Evolutionary conservation across 805 yeast species (phyloP), one percentile per base, ranked within the genome.

Genomic region (Hanseniaspora lindneri): DNA sequence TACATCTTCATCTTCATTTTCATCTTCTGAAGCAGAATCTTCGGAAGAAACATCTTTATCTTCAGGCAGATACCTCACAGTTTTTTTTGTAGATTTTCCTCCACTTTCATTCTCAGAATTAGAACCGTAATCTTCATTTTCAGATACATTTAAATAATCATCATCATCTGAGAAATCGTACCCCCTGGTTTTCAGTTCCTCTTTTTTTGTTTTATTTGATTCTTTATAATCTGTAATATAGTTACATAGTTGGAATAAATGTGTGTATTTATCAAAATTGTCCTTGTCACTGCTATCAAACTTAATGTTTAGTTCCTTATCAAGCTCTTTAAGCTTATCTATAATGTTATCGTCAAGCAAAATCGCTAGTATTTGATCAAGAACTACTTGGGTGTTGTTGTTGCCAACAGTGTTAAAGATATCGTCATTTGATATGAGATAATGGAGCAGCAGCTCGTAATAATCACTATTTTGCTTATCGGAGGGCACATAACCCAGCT

Each of bases 361-460:
- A 7, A 44, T 44, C 9, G 23, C 21, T 16, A 44, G 16, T 2
- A 44, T 44, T 21, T 37, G 28, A 24, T 44, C 49, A 1, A 44
- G 37, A 3, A 44, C 42, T 23, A 30, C 24, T 16, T 37, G 49
- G 16, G 49, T 44, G 3, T 41, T 36, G 16, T 35, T 44, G 37
- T 44, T 44, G 10, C 16, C 33, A 20, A 44, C 37, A 11, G 49
- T 44, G 23, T 44, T 44, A 17, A 44, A 44, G 9, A 44, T 44
- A 14, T 44, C 37, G 17, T 44, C 49, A 24, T 44, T 44, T 5
- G 49, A 36, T 14, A 28, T 28, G 3, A 44, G 9, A 29, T 19
- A 44, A 23, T 44, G 49, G 13, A 44, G 14, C n/a, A 44, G 28
- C 2, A 44, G 16, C 7, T 44, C 49, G 25, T 44, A 44, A 16